Evolutionary conservation across 306 rosid species (phyloP).

Genomic region (Carpinus fangiana): DNA sequence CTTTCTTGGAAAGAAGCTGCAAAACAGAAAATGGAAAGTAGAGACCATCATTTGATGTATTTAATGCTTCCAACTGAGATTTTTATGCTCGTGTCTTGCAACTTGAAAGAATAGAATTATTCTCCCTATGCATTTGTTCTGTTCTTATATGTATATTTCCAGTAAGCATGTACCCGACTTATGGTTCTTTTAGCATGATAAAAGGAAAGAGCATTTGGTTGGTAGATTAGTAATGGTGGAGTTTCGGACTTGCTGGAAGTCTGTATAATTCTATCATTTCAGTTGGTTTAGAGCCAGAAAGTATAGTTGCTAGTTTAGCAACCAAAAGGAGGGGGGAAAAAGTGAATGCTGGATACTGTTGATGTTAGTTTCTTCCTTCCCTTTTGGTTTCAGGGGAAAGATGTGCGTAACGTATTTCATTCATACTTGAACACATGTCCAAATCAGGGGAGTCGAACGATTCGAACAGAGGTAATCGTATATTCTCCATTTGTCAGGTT

Average conservation of each 20-base stretch:
- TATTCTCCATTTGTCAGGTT: slow-evolving; percentile 11
- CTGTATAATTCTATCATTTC: background rate
- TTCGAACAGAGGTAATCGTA: slow-evolving; percentile 83
- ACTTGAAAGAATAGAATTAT: background rate
- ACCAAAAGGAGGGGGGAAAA: background rate
- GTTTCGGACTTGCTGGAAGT: background rate
- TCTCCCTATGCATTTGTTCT: background rate
- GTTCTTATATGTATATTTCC: background rate
- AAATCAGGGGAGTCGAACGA: slow-evolving; percentile 93
- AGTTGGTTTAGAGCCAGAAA: background rate
- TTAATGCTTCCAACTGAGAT: background rate
- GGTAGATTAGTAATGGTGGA: background rate
- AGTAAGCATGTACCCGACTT: background rate
- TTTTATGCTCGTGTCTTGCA: background rate
- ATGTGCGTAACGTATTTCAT: slow-evolving; percentile 53
- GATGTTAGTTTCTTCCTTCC: slow-evolving; percentile 2
- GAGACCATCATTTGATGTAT: background rate
- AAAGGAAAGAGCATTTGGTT: background rate
- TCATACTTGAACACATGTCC: slow-evolving; percentile 89
- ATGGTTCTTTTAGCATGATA: background rate
- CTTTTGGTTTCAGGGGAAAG: slow-evolving; percentile 51
- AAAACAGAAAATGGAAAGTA: background rate
- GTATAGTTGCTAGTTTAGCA: slow-evolving; percentile 7
- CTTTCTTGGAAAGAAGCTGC: slow-evolving; percentile 19
- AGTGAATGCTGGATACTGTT: slow-evolving; percentile 18